A percentile compares a stretch with the other conserved stretches of the same genome.
Evolutionary conservation across 1,284 basidiomycete genomes (phyloP).

Genomic region (Rhodotorula sp.): DNA sequence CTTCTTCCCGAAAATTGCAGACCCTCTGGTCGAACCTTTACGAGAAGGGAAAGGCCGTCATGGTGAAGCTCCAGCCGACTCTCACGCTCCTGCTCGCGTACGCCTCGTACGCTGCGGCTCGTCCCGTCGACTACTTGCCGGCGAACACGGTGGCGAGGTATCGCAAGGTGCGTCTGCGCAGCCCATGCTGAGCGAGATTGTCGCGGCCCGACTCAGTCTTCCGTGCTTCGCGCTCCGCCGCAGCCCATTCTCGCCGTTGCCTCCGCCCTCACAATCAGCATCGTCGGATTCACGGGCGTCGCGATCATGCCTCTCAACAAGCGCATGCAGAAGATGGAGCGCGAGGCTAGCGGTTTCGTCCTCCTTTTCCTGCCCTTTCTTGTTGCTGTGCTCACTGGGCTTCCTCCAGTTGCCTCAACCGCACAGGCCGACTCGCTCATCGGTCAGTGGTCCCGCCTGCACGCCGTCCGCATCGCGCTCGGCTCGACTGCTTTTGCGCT

Average conservation of each 20-base stretch:
- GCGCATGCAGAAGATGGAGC: neutral
- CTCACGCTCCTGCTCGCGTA: neutral
- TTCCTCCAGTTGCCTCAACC: no score
- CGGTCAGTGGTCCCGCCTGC: neutral
- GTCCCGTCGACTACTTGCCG: slow-evolving; percentile 5
- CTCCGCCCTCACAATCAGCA: neutral
- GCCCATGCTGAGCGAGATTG: no score
- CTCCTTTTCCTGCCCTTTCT: no score
- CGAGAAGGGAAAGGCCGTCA: neutral
- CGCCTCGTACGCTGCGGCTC: neutral
- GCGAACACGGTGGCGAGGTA: slow-evolving; percentile 4
- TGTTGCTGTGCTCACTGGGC: no score
- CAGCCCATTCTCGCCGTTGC: slow-evolving; percentile 12
- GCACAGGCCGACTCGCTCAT: neutral
- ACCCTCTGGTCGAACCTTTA: slow-evolving; percentile 4
- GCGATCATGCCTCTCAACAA: slow-evolving; percentile 9
- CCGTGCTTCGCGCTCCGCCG: no score
- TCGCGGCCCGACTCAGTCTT: no score
- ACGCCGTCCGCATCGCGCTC: neutral
- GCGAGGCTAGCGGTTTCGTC: neutral
- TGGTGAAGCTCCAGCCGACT: neutral
- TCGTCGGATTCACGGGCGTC: slow-evolving; percentile 6
- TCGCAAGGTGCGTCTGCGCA: slow-evolving; percentile 1
- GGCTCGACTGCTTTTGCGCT: neutral
- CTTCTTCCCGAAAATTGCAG: neutral